Evolutionary conservation across 192 early-diverging fungal species (phyloP).

Genomic region (Entomortierella chlamydospora): DNA sequence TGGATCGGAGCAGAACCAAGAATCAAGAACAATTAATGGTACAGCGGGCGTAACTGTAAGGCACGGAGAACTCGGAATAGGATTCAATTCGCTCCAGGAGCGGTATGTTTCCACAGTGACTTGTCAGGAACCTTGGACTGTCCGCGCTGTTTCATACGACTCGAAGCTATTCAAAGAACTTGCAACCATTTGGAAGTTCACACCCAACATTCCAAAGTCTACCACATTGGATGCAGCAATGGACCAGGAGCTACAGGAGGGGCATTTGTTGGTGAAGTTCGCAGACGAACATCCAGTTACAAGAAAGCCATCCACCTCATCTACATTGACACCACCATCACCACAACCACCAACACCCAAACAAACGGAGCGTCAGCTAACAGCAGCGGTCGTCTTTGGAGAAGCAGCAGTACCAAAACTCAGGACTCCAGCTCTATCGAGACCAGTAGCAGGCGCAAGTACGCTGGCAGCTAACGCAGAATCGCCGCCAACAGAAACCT

Average conservation of each 20-base stretch:
- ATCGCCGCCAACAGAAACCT: too few species aligned
- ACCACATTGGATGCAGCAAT: conserved; percentile 43
- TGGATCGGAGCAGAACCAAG: neutral
- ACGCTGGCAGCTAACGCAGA: too few species aligned
- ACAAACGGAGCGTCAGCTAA: conserved; percentile 15
- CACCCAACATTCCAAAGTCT: conserved; percentile 57
- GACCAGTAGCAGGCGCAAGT: too few species aligned
- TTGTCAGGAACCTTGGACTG: conserved; percentile 69
- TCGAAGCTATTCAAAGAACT: conserved; percentile 73
- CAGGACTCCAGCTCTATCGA: neutral
- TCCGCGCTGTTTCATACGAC: conserved; percentile 65
- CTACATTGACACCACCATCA: neutral
- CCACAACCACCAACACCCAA: neutral
- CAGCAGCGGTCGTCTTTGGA: conserved; percentile 44
- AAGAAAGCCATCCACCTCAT: neutral
- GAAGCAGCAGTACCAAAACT: conserved; percentile 20
- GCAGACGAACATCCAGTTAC: neutral
- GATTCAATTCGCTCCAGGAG: conserved; percentile 83
- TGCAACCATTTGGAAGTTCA: conserved; percentile 74
- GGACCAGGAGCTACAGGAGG: conserved; percentile 43
- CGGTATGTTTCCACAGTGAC: conserved; percentile 82
- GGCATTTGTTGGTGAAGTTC: conserved; percentile 7
- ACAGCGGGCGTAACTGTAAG: conserved; percentile 39
- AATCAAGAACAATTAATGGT: neutral
- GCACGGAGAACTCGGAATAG: conserved; percentile 82